These are phyloP conservation scores for Termitomyces sp. DNA, from an alignment of 768 basidiomycete species.

Conservation along the genomic window DNA sequence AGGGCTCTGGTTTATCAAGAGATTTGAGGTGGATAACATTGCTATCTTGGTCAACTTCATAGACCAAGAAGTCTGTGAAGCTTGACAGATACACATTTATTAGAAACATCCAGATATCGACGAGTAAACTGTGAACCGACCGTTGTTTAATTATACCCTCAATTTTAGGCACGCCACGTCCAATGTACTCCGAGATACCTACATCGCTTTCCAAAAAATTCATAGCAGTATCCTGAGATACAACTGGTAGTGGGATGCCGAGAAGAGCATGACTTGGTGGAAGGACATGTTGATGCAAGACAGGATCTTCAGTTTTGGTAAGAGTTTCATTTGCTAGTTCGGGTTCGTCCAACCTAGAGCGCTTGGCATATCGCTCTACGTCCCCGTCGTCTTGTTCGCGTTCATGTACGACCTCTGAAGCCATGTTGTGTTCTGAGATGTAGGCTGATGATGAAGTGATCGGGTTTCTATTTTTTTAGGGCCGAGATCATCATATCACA, in stretches of 20 bases:
- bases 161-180: constrained; percentile 61
- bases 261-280: constrained; percentile 75
- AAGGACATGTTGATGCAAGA: constrained; percentile 34
- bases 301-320: background rate
- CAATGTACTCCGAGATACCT: constrained; percentile 86
- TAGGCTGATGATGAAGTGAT: constrained; percentile 2
- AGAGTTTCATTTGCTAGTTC: constrained; percentile 1
- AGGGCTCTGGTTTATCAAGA: constrained; percentile 61
- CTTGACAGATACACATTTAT: constrained; percentile 31
- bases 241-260: constrained; percentile 47
- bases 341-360: constrained; percentile 30
- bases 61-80: constrained; percentile 96
- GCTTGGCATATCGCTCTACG: constrained; percentile 38
- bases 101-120: background rate
- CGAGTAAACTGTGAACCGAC: constrained; percentile 33
- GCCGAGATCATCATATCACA: constrained; percentile 13
- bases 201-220: constrained; percentile 77
- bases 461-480: constrained; percentile 5
- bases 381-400: constrained; percentile 46
- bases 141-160: constrained; percentile 96
- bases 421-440: constrained; percentile 19
- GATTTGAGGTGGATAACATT: constrained; percentile 79
- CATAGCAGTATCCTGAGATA: constrained; percentile 42
- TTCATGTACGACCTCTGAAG: constrained; percentile 34
- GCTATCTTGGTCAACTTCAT: constrained; percentile 79